Evolutionary conservation across 1,284 basidiomycete genomes (phyloP), one percentile per base, ranked within the genome.

Genomic region (Grifola frondosa): DNA sequence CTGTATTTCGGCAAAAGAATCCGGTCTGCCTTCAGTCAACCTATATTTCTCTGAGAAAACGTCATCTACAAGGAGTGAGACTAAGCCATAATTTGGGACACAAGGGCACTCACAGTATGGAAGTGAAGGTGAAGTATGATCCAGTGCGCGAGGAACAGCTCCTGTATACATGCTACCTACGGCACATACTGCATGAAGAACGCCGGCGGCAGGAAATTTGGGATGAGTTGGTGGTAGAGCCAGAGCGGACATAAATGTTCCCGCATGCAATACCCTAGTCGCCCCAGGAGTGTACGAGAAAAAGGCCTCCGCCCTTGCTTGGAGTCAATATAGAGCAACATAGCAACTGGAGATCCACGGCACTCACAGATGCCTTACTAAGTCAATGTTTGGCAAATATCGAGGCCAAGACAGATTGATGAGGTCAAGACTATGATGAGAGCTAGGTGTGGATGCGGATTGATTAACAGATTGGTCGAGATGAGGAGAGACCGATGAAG

Each of bases 111-210:
- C 36, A 52, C 52, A 50, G 8, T 54, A 46, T 3, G 52, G 45
- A 22, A 62, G 58, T 4, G 64, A 60, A 20, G 61, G 59, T 2
- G 60, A 51, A 7, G 59, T 66, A 16, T 71, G 71, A 46, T 75
- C 63, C 23, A 74, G 78, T 42, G 73, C 78, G 32, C 71, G 77
- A 25, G 71, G 73, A 15, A 81, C 75, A 3, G 71, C 75, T 10
- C 75, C 74, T 3, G 80, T 83, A 51, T 84, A 87, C 25, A 82
- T 66, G 50, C 81, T 82, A 19, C 84, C 82, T 29, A 84, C 72
- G 9, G 86, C 86, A 62, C 85, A 88, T 37, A 91, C 83, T 6
- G 84, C 81, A 60, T 91, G 88, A 3, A 91, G 69, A 20, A 89
- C 5, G 81, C 74, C 3, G 71, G 54, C 19, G 75, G 73, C 5